Base-by-base conservation (phyloP, 345 rosid species). In the Lumnitzera racemosa region DNA sequence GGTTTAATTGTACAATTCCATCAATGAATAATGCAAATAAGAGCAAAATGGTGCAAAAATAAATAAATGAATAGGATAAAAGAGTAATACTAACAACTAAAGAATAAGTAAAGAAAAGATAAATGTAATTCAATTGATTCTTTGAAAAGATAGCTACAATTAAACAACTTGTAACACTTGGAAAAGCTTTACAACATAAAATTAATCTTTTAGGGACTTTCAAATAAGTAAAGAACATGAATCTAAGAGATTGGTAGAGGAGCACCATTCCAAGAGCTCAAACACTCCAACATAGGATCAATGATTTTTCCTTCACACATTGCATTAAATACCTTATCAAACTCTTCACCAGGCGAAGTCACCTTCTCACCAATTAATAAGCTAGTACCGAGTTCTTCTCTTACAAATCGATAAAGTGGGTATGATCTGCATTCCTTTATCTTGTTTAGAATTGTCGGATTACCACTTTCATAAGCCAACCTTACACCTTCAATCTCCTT, bases 371-470 rank as follows among this genome's bases (percentile, higher is more conserved):
- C 63, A 10, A 55, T 60, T 15, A 60, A 17, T 8, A 60, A 9
- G 5, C 43, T 46, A 1, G 63, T 60, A 1, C 63, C 55, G 3
- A 60, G 55, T 54, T 60, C 63, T 55, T 60, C 55, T 55, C 63
- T 60, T 25, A 60, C 63, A 31, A 49, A 31, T 24, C 53, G 53
- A 51, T 60, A 60, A 14, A 60, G 13, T 14, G 67, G 67, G 15
- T 55, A 63, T 10, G 67, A 63, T 24, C 67, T 46, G 46, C 67
- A 63, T 13, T 63, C 67, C 67, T 55, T 54, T 41, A 63, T 63
- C 67, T 46, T 63, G 59, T 55, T 63, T 0, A 59, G 67, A 15
- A 63, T 46, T 15, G 46, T 24, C 1, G 43, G 27, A 14, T 49
- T 46, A 11, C 57, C 50, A 23, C 11, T 24, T 53, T 63, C 67